These are phyloP conservation scores for Penicillium brasilianum DNA, from an alignment of 2,329 filamentous ascomycete species.

Conservation along the genomic window DNA sequence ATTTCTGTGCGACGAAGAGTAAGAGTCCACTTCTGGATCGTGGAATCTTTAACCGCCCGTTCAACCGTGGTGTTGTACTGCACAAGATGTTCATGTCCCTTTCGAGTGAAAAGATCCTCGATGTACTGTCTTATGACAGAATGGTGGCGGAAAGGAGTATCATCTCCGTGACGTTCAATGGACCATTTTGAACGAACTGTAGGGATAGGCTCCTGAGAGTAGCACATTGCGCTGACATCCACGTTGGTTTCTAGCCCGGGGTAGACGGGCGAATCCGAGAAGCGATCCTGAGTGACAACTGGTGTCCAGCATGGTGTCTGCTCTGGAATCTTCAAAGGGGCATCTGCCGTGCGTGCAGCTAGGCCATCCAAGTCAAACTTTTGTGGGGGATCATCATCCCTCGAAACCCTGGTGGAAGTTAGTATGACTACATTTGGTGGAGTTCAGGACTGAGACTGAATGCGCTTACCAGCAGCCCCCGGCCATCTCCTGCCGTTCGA, in stretches of 20 bases:
- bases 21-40: slow-evolving; percentile 58
- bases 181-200: slow-evolving; percentile 48
- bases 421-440: not conserved
- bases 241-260: slow-evolving; percentile 70
- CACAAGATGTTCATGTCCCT: slow-evolving; percentile 57
- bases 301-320: slow-evolving; percentile 55
- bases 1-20: slow-evolving; percentile 52
- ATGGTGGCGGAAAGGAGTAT: slow-evolving; percentile 68
- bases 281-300: slow-evolving; percentile 53
- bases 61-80: slow-evolving; percentile 65
- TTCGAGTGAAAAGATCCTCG: slow-evolving; percentile 58
- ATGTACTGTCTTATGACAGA: slow-evolving; percentile 62
- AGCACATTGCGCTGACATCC: slow-evolving; percentile 63
- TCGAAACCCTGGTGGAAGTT: slow-evolving; percentile 34
- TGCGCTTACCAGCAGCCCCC: slow-evolving; percentile 65
- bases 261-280: slow-evolving; percentile 65
- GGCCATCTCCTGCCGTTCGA: slow-evolving; percentile 63
- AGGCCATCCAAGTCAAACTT: slow-evolving; percentile 55
- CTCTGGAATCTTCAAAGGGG: slow-evolving; percentile 54
- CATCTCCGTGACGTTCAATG: slow-evolving; percentile 57
- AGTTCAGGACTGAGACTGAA: not conserved
- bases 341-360: slow-evolving; percentile 57
- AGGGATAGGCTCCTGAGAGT: slow-evolving; percentile 62
- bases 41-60: slow-evolving; percentile 55
- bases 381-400: slow-evolving; percentile 43